Evolutionary conservation across 2,329 filamentous ascomycete genomes (phyloP).

Genomic region (Aspergillus texensis): DNA sequence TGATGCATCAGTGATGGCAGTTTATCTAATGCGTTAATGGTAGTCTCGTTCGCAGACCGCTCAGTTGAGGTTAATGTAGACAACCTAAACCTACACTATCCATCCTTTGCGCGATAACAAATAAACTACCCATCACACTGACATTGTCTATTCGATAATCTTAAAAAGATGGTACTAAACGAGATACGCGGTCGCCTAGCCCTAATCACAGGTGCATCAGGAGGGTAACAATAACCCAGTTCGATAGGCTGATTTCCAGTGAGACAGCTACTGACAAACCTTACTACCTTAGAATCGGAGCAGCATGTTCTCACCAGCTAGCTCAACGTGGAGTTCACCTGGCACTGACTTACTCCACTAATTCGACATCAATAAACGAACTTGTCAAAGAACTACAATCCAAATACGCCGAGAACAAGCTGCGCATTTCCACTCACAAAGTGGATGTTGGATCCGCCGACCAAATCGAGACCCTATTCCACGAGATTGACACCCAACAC

Average conservation of each 20-base stretch:
- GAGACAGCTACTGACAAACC: not conserved
- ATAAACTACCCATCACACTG: accelerated
- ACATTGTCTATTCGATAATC: not conserved
- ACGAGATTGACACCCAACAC: constrained; percentile 57
- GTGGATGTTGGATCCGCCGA: constrained; percentile 60
- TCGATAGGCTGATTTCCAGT: not conserved
- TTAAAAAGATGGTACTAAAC: not conserved
- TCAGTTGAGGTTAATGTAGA: not conserved
- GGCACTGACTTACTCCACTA: constrained; percentile 62
- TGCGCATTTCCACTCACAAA: constrained; percentile 57
- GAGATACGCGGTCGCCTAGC: not conserved
- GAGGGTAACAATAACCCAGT: not conserved
- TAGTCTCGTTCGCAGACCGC: not conserved
- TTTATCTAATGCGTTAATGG: not conserved
- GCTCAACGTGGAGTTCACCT: constrained; percentile 55
- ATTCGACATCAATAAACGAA: constrained; percentile 48
- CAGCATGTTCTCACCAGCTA: constrained; percentile 60
- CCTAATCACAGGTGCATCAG: not conserved
- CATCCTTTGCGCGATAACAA: not conserved
- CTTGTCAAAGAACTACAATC: constrained; percentile 48
- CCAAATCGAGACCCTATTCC: constrained; percentile 58
- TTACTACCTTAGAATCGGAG: constrained; percentile 57
- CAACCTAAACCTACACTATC: not conserved
- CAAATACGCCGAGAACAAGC: constrained; percentile 29
- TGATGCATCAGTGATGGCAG: accelerated